Evolutionary conservation across 2,329 filamentous ascomycete species (phyloP), one percentile per base, ranked within the genome.

Genomic region (Ophiostoma piceae): DNA sequence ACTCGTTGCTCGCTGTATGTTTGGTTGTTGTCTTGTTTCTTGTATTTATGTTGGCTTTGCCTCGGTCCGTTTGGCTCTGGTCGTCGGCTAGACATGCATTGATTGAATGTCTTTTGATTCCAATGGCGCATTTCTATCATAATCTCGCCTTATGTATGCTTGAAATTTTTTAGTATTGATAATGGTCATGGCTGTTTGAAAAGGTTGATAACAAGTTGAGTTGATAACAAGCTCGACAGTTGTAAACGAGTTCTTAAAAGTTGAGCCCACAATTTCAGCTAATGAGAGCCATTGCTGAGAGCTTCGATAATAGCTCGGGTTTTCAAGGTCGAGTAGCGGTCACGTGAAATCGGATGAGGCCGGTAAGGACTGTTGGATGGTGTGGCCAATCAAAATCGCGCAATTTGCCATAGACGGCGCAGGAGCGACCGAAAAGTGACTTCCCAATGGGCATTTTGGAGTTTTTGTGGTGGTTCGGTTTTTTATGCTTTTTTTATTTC

Each of bases 281-380:
- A 43, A n/a, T 68, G 35, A 22, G 57, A 62, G 26, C 19, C 7
- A 16, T 66, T 66, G 19, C 5, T 26, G 8, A 65, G 9, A 39
- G 37, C 37, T 39, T 57, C 51, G 62, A 51, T 43, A 71, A 71
- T 67, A 64, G 67, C 57, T 66, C 43, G 66, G 66, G 39, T n/a
- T 32, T 67, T 66, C 6, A 47, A 19, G 7, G 22, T 3, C 9
- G 19, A 29, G 16, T 43, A 1, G 19, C 11, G 5, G 43, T 71
- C 73, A 74, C 73, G 73, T 74, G 73, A 70, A 70, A 19, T 72
- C 73, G 73, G 73, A 74, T 74, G 65, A 60, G 67, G 26, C 70
- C 73, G 73, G 73, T 66, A 66, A 11, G 19, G 19, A 22, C 14
- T 29, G 65, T 29, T 35, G n/a, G 35, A 9, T 14, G 14, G 2